Evolutionary conservation across 2,329 filamentous ascomycete species (phyloP).

Genomic region (Neonectria magnoliae): DNA sequence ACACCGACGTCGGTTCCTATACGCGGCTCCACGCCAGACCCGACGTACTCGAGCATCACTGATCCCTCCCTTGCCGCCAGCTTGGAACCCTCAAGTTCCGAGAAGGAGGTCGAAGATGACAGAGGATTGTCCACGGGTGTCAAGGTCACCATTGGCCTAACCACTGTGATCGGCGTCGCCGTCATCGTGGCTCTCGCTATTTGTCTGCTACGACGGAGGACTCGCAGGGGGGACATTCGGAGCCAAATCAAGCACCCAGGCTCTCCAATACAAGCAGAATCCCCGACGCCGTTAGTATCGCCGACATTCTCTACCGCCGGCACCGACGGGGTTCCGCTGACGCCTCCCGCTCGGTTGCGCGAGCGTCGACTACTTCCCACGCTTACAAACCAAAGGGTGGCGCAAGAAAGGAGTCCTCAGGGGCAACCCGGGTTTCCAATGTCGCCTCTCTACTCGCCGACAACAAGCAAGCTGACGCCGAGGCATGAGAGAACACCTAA

Average conservation of each 20-base stretch:
- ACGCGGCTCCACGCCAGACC: conserved; percentile 23
- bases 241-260: conserved; percentile 36
- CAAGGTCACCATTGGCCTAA: conserved; percentile 58
- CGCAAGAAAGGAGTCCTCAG: background rate
- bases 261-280: conserved; percentile 43
- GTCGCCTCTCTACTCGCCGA: conserved; percentile 52
- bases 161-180: conserved; percentile 51
- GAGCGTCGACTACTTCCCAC: conserved; percentile 56
- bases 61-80: conserved; percentile 33
- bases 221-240: conserved; percentile 20
- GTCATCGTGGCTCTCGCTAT: conserved; percentile 50
- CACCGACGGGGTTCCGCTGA: conserved; percentile 44
- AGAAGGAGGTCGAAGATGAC: background rate
- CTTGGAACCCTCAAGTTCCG: conserved; percentile 20
- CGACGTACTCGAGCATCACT: conserved; percentile 29
- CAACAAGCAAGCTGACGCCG: conserved; percentile 49
- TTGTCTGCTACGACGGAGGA: conserved; percentile 48
- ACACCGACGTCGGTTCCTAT: conserved; percentile 9
- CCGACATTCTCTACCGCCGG: conserved; percentile 44
- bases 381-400: conserved; percentile 6
- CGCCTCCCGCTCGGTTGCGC: conserved; percentile 59
- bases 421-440: conserved; percentile 46
- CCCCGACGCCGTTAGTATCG: conserved; percentile 55
- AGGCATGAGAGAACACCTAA: conserved; percentile 42
- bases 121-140: conserved; percentile 49